Base-by-base conservation (phyloP, 768 basidiomycete genomes). In the Omphalotus guepiniiformis region DNA sequence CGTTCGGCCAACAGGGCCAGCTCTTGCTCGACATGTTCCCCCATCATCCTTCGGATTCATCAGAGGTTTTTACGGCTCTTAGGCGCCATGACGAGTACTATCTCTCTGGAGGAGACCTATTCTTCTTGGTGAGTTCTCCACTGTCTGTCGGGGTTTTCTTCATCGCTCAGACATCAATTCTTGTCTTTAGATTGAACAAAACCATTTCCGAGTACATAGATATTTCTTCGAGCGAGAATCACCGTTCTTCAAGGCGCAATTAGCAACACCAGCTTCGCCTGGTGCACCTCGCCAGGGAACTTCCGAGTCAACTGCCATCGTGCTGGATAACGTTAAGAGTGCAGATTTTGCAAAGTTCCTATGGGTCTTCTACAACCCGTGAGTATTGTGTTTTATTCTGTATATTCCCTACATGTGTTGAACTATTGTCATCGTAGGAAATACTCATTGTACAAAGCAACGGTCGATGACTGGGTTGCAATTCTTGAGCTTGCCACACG, bases 361-460 rank as follows among this genome's bases (percentile, higher is more conserved):
- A 0, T 80, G 78, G 79, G 71, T 83, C 0, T 78, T 79, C 53
- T 81, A 78, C 18, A 78, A 79, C 36, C 67, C 67, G 75, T 78
- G 53, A 51, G 69, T 66, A 18, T 23, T 28, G 2, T 23, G 23
- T 30, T 47, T 21, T n/a, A 19, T 46, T 16, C 18, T 18, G 30
- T 21, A 27, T 21, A 12, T 47, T 4, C 27, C 39, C 50, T 3
- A 42, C 6, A 7, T 30, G 9, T 38, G 9, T 32, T 32, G 9
- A 9, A 9, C n/a, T 32, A 9, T 32, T 32, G 30, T 9, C 30
- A 32, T 16, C 40, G n/a, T 54, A 87, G 83, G 0, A 67, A 65
- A 49, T 84, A 84, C 46, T 78, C 78, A 1, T 64, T 76, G 8
- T 83, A 85, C 47, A 65, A 75, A 1, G 71, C 79, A 0, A 60